phyloP scores from a whole-genome alignment of 176 grass and related monocot species.

The Lolium rigidum region DNA sequence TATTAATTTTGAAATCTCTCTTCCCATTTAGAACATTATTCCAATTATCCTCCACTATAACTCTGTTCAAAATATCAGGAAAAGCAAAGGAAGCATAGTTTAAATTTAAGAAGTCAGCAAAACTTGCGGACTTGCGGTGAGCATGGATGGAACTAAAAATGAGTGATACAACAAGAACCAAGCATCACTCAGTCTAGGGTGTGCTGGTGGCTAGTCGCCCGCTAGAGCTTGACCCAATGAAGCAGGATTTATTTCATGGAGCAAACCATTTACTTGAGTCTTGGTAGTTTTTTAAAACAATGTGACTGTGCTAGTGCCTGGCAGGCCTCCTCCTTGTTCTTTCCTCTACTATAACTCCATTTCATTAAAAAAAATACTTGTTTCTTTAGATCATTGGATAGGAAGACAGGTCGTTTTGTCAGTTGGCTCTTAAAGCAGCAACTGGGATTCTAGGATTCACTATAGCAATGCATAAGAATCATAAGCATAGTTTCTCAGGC shows the following conservation, averaged over 20 bases:
- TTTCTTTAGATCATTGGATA: slow-evolving; percentile 30
- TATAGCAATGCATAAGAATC: slow-evolving; percentile 10
- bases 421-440: slow-evolving; percentile 11
- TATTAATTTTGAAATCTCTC: not conserved
- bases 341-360: not conserved
- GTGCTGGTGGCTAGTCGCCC: not conserved
- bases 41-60: not conserved
- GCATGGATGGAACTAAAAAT: slow-evolving; percentile 1
- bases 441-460: not conserved
- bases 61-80: not conserved
- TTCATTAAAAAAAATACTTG: not conserved
- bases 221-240: not conserved
- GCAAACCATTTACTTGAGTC: not conserved
- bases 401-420: not conserved
- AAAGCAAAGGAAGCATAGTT: not conserved
- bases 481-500: not conserved
- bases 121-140: slow-evolving; percentile 9
- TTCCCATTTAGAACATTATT: slow-evolving; percentile 1
- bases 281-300: not conserved
- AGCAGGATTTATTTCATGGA: not conserved
- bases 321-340: not conserved
- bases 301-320: not conserved
- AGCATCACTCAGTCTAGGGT: not conserved
- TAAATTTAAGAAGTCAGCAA: not conserved
- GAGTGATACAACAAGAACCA: slow-evolving; percentile 22